phyloP scores from a whole-genome alignment of 1,139 yeast genomes.

The Blastobotrys persicus region DNA sequence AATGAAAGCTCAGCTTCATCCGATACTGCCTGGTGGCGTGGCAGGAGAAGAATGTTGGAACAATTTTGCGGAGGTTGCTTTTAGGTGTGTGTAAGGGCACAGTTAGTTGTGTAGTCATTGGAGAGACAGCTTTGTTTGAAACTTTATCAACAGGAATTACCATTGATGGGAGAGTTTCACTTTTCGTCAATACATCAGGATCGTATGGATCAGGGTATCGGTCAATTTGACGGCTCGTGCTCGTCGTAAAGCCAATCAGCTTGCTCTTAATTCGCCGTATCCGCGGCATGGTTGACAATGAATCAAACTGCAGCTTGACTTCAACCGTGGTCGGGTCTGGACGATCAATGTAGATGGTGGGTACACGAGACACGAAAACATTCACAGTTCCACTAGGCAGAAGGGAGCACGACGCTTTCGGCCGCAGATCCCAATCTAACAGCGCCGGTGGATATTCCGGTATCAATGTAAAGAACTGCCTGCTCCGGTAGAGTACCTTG shows the following conservation, averaged over 20 bases:
- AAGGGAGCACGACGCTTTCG: constrained; percentile 8
- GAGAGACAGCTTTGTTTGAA: neutral
- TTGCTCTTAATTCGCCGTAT: neutral
- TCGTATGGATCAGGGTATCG: neutral
- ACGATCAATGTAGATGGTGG: constrained; percentile 12
- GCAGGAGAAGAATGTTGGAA: constrained; percentile 30
- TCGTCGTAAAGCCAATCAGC: neutral
- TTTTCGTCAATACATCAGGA: neutral
- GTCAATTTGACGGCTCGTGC: neutral
- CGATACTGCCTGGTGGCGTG: constrained; percentile 30
- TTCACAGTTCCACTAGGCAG: constrained; percentile 5
- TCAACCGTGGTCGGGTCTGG: neutral
- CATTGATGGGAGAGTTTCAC: neutral
- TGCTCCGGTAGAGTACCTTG: neutral
- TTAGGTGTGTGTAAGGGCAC: constrained; percentile 21
- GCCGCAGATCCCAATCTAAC: neutral
- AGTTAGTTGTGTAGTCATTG: constrained; percentile 4
- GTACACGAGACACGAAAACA: neutral
- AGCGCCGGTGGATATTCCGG: neutral
- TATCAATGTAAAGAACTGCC: neutral
- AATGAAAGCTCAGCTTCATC: constrained; percentile 12
- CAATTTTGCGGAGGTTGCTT: constrained; percentile 16
- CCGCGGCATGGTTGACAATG: neutral
- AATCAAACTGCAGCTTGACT: neutral
- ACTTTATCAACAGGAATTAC: neutral